These are phyloP conservation scores for Dryas drummondii DNA, from an alignment of 306 rosid genomes.

Conservation along the genomic window DNA sequence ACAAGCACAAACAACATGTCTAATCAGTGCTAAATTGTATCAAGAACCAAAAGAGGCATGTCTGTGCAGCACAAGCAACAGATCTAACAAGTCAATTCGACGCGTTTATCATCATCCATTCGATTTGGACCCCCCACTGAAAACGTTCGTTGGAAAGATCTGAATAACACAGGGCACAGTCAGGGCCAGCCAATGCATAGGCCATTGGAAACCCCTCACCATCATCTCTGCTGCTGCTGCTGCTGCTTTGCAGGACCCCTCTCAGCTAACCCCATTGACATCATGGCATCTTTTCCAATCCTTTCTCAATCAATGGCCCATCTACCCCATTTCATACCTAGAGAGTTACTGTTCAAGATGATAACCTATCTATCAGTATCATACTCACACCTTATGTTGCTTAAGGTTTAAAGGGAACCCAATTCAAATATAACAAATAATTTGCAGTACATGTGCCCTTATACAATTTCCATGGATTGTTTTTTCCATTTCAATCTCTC, in stretches of 20 bases:
- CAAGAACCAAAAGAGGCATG: slow-evolving; percentile 41
- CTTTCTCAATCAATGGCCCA: slow-evolving; percentile 45
- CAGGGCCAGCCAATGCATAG: slow-evolving; percentile 31
- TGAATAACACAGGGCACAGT: slow-evolving; percentile 19
- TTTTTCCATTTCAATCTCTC: slow-evolving; percentile 19
- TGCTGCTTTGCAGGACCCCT: background rate
- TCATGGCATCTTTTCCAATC: slow-evolving; percentile 22
- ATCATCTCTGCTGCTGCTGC: slow-evolving; percentile 24
- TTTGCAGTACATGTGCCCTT: background rate
- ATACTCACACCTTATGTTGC: background rate
- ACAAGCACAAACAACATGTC: slow-evolving; percentile 31
- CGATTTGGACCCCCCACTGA: slow-evolving; percentile 58
- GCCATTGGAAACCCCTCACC: slow-evolving; percentile 34
- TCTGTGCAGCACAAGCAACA: slow-evolving; percentile 49
- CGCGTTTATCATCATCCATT: slow-evolving; percentile 39
- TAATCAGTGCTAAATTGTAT: slow-evolving; percentile 19
- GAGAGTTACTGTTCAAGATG: slow-evolving; percentile 44
- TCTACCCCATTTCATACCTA: slow-evolving; percentile 31
- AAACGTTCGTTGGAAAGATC: slow-evolving; percentile 15
- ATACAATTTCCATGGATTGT: background rate
- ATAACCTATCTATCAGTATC: slow-evolving; percentile 27
- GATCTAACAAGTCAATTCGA: slow-evolving; percentile 49
- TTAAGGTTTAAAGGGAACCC: background rate
- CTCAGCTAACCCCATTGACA: slow-evolving; percentile 8
- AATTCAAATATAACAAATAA: background rate